Base-by-base conservation (phyloP, 148 eudicot species). In the Rheum nobile region DNA sequence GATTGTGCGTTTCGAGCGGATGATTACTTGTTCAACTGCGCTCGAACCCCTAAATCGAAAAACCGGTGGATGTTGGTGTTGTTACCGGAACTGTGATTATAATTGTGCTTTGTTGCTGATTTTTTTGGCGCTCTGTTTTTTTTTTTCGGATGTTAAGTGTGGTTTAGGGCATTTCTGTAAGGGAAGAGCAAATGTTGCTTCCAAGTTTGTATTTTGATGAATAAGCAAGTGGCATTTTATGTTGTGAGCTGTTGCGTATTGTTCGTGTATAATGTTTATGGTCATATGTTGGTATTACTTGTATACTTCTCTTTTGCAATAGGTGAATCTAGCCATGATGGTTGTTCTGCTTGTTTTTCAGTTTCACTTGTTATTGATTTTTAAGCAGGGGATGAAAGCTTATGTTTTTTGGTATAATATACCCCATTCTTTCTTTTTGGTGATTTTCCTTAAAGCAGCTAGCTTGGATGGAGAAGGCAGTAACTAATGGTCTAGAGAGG, bases 391-490 rank as follows among this genome's bases (percentile, higher is more conserved):
- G 61, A 8, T 59, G 32, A 13, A 55, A 55, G 9, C 11, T 59
- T 28, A 11, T 4, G 5, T 11, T 59, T 17, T 59, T 61, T 61
- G 37, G 19, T 59, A 10, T 29, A 14, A 29, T 10, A 59, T 59
- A 13, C 67, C 67, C 7, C 13, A 31, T 34, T 21, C 16, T 14
- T 34, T 32, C 22, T 65, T 50, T 57, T 50, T 65, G 61, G 68
- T 71, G 82, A 77, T 34, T 69, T 75, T 61, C 67, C 31, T 74
- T 72, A 75, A 90, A 65, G 32, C 70, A 65, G 73, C 2, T 87
- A 85, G 86, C 82, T 74, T 80, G 78, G 83, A 87, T 85, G 76
- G 96, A 91, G 41, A 87, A 89, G 82, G 84, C 82, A 75, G 90
- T 72, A 57, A 79, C 70, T 63, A 81, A 71, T 73, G 84, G 83